A percentile compares a stretch with the other conserved stretches of the same genome.
These are phyloP conservation scores for Eutypa lata DNA, from an alignment of 2,329 filamentous ascomycete genomes.

Conservation along the genomic window DNA sequence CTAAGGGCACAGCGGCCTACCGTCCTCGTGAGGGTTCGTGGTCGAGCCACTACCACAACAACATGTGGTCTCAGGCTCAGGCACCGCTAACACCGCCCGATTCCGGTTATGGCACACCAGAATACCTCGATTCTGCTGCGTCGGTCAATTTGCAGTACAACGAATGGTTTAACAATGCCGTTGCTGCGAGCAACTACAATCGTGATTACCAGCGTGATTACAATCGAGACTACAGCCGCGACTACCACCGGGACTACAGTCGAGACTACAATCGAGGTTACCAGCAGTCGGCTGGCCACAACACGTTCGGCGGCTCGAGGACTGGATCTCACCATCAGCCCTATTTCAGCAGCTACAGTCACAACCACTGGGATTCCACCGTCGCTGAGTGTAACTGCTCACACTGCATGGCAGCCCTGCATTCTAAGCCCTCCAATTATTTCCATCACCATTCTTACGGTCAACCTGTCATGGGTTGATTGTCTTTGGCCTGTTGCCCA, in stretches of 20 bases:
- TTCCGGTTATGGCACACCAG: conserved; percentile 60
- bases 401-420: conserved; percentile 41
- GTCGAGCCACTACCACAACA: conserved; percentile 36
- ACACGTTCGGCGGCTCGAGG: conserved; percentile 33
- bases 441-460: conserved; percentile 48
- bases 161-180: conserved; percentile 51
- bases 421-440: conserved; percentile 43
- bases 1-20: conserved; percentile 31
- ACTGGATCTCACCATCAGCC: conserved; percentile 35
- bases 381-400: conserved; percentile 48
- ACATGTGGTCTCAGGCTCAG: conserved; percentile 33
- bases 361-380: conserved; percentile 50
- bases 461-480: conserved; percentile 54
- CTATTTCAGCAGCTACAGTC: conserved; percentile 49
- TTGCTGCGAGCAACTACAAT: conserved; percentile 29
- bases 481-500: conserved; percentile 14
- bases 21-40: conserved; percentile 44
- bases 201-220: conserved; percentile 16
- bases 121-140: conserved; percentile 54
- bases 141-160: conserved; percentile 54
- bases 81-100: conserved; percentile 57
- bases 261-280: conserved; percentile 33
- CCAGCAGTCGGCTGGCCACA: conserved; percentile 37
- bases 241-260: conserved; percentile 18
- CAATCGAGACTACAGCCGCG: conserved; percentile 14